Evolutionary conservation across 108 stramenopile genomes (phyloP), one percentile per base, ranked within the genome.

Genomic region (Craspedostauros australis): DNA sequence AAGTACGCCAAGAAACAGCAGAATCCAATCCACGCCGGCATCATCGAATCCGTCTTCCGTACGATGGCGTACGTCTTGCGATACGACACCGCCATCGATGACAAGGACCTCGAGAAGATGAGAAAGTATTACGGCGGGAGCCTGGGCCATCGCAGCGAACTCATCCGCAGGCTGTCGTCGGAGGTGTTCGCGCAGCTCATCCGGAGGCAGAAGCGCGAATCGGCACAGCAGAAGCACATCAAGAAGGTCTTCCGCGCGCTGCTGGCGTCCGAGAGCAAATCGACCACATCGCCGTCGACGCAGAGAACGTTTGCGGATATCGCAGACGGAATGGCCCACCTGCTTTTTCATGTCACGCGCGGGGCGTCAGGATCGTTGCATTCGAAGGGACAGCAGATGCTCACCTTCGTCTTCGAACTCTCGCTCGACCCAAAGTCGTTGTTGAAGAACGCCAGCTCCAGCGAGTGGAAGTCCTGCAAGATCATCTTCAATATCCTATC

Each of bases 21-120:
- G 12, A 62, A 70, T 36, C 70, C 79, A 11, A 50, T 91, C 54
- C 84, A 92, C 43, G 84, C 86, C 9, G 68, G 70, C 5, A 63
- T 86, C 21, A 77, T 92, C 14, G 91, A 92, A 74, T 51, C 86
- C 30, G 82, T 75, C 16, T 86, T 92, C 55, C 77, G 91, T 19
- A 57, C 79, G 24, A 52, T 92, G 30, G 78, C 86, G 19, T 92
- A 88, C 46, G 66, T 88, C 36, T 86, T 88, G 48, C 77, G 79
- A 21, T 87, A 92, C 66, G 85, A 88, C 61, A 46, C 82, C 1
- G 80, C 81, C 19, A 12, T 61, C 31, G 47, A 88, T 9, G 38
- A 79, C 23, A 49, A 62, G 18, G 74, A 68, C 41, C 42, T 83
- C 55, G 91, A 92, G 60, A 62, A 52, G 0, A 78, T 92, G 54